A percentile compares a stretch with the other conserved stretches of the same genome.
These are phyloP conservation scores for Immersiella caudata DNA, from an alignment of 495 filamentous ascomycete genomes.

Conservation along the genomic window DNA sequence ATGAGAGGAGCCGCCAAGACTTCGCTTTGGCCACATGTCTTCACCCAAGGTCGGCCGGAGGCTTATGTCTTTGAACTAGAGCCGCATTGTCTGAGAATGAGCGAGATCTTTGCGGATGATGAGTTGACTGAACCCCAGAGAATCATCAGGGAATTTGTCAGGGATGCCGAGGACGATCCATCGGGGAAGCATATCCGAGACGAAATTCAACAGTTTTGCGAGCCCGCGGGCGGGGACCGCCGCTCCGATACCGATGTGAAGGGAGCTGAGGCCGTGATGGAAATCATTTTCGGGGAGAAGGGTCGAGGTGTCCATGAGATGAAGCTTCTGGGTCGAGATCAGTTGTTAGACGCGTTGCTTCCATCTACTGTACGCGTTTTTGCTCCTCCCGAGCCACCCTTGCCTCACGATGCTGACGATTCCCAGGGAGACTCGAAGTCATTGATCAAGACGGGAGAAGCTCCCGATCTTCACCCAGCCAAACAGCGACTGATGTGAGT, in stretches of 20 bases:
- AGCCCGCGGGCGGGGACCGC: neutral
- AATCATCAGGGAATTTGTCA: constrained; percentile 17
- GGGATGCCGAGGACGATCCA: constrained; percentile 8
- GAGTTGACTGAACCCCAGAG: constrained; percentile 4
- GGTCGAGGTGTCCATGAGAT: neutral
- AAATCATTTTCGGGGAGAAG: constrained; percentile 24
- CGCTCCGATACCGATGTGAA: neutral
- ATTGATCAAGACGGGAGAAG: constrained; percentile 15
- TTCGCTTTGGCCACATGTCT: constrained; percentile 18
- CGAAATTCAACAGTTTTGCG: constrained; percentile 25
- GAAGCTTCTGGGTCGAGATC: constrained; percentile 3
- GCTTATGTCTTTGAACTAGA: constrained; percentile 11
- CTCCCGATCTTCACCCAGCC: neutral
- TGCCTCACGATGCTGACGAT: neutral
- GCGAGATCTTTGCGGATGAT: constrained; percentile 16
- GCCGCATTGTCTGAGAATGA: constrained; percentile 14
- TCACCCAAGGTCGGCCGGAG: neutral
- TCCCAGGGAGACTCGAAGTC: neutral
- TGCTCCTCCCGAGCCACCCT: neutral
- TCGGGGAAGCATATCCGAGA: constrained; percentile 22
- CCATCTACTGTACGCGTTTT: constrained; percentile 1
- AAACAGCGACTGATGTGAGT: constrained; percentile 18
- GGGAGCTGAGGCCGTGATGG: neutral
- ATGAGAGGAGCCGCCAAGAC: neutral
- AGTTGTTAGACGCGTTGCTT: constrained; percentile 19